Evolutionary conservation across 306 rosid genomes (phyloP).

Genomic region (Ammopiptanthus mongolicus): DNA sequence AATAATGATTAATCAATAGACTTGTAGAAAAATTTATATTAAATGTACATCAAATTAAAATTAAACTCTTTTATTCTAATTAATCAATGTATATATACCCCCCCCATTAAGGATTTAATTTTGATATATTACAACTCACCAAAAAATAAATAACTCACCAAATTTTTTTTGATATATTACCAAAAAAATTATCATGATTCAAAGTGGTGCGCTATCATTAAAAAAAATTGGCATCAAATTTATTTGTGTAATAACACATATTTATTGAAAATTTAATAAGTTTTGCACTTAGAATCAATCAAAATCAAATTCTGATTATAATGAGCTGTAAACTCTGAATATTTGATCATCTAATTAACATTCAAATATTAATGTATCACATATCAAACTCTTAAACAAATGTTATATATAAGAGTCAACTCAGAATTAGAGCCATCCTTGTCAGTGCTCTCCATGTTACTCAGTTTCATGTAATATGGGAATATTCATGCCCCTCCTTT

Average conservation of each 20-base stretch:
- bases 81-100: too few species aligned
- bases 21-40: too few species aligned
- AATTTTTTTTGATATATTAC: too few species aligned
- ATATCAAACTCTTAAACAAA: not conserved
- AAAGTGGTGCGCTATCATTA: not conserved
- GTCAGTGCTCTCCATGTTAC: not conserved
- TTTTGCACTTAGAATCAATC: not conserved
- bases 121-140: not conserved
- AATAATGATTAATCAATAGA: too few species aligned
- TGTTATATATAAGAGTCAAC: constrained; percentile 14
- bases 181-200: not conserved
- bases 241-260: not conserved
- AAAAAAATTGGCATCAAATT: not conserved
- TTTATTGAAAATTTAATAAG: too few species aligned
- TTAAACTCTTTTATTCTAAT: too few species aligned
- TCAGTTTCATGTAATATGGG: constrained; percentile 28
- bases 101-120: not conserved
- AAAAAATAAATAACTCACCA: too few species aligned
- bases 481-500: constrained; percentile 20
- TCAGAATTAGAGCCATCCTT: not conserved
- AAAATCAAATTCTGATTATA: not conserved
- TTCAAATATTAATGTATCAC: not conserved
- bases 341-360: not conserved
- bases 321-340: not conserved
- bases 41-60: too few species aligned